Percentiles rank a stretch among this genome's conserved stretches.
phyloP scores from a whole-genome alignment of 2,329 filamentous ascomycete genomes.

The Aureobasidium subglaciale region DNA sequence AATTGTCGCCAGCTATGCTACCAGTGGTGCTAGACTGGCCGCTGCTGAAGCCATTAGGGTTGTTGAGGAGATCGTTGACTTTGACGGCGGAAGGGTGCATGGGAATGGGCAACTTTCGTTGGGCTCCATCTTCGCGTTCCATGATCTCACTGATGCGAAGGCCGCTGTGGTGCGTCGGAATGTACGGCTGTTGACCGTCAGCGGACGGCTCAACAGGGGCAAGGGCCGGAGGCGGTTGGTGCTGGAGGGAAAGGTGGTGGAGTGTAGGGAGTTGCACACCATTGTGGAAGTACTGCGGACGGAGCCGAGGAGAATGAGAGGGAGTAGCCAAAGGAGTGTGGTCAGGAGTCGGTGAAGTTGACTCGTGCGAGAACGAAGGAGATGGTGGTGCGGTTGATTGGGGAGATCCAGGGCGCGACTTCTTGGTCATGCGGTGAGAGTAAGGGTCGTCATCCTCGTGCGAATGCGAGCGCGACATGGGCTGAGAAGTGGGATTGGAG shows the following conservation, averaged over 20 bases:
- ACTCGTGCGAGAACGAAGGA: constrained; percentile 93
- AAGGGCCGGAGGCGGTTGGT: constrained; percentile 51
- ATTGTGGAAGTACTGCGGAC: constrained; percentile 60
- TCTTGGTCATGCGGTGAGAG: constrained; percentile 68
- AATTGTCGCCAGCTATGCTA: constrained; percentile 52
- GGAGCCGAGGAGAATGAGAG: constrained; percentile 84
- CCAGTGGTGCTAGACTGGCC: constrained; percentile 70
- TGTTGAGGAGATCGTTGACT: constrained; percentile 69
- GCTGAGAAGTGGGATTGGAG: constrained; percentile 48
- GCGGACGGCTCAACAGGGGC: constrained; percentile 64
- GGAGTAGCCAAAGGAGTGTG: constrained; percentile 98
- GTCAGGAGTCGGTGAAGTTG: constrained; percentile 88
- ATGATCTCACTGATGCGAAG: constrained; percentile 89
- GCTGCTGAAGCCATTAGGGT: constrained; percentile 57
- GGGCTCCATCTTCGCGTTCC: constrained; percentile 75
- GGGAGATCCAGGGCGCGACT: constrained; percentile 86
- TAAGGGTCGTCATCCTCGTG: constrained; percentile 79
- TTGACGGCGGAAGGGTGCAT: constrained; percentile 64
- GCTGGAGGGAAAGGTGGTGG: constrained; percentile 61
- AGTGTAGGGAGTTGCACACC: constrained; percentile 82
- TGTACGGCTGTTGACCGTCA: constrained; percentile 53
- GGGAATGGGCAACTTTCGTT: constrained; percentile 84
- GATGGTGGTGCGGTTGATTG: constrained; percentile 94
- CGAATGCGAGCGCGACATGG: constrained; percentile 86
- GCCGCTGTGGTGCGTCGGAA: constrained; percentile 53